A percentile compares a stretch with the other conserved stretches of the same genome.
Conservation (phyloP, 2,329 filamentous ascomycete genomes). For the Shiraia bambusicola region DNA sequence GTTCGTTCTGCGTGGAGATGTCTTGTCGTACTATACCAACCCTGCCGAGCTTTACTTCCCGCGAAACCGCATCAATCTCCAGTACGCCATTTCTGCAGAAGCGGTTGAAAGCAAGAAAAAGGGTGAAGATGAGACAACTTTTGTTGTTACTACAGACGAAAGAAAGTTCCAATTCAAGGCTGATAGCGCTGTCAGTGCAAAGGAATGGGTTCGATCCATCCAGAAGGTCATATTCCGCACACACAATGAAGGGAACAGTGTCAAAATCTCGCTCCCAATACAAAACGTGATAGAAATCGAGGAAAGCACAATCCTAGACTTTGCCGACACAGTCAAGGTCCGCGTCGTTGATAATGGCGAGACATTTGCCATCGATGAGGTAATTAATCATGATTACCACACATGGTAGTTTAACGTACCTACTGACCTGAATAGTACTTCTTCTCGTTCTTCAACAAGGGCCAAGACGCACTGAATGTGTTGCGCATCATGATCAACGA, state of each 20-base stretch:
- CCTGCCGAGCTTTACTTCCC: slow-evolving; percentile 88
- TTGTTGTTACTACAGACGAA: slow-evolving; percentile 78
- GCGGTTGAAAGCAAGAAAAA: slow-evolving; percentile 69
- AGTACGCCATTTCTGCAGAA: slow-evolving; percentile 86
- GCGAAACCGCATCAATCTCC: slow-evolving; percentile 84
- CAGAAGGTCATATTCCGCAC: slow-evolving; percentile 94
- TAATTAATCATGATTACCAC: no score
- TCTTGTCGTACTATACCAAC: slow-evolving; percentile 85
- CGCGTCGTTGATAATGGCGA: slow-evolving; percentile 91
- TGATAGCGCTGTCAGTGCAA: slow-evolving; percentile 82
- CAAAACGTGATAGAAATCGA: slow-evolving; percentile 90
- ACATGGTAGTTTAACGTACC: no score
- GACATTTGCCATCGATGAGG: slow-evolving; percentile 92
- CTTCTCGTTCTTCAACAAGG: slow-evolving; percentile 90
- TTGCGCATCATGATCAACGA: slow-evolving; percentile 73
- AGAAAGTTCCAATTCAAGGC: slow-evolving; percentile 85
- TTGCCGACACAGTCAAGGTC: slow-evolving; percentile 91
- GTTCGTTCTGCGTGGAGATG: slow-evolving; percentile 90
- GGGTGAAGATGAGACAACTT: slow-evolving; percentile 70
- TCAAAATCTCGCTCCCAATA: slow-evolving; percentile 91
- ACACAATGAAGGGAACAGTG: slow-evolving; percentile 93
- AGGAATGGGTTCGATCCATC: slow-evolving; percentile 93
- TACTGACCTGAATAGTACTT: slow-evolving; percentile 66
- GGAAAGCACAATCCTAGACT: slow-evolving; percentile 84
- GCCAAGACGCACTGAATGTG: slow-evolving; percentile 78